Percentiles rank a stretch among this genome's conserved stretches.
Conservation (phyloP, 164 flowering plant species). For the Brasenia schreberi region DNA sequence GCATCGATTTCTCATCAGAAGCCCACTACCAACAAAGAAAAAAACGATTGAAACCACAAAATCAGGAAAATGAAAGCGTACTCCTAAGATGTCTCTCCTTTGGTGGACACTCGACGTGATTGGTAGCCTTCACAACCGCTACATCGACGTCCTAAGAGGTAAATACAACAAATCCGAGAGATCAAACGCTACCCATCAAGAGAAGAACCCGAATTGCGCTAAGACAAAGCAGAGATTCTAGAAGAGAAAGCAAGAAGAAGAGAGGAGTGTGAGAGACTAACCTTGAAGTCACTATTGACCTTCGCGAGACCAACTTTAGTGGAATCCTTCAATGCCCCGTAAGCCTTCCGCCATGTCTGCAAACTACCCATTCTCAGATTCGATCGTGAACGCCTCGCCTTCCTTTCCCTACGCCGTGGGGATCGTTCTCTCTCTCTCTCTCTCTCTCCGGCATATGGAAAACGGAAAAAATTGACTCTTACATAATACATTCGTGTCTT, state of each 20-base stretch:
- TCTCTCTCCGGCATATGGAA: not conserved
- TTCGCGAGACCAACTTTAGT: constrained; percentile 87
- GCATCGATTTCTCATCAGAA: not conserved
- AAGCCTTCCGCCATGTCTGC: constrained; percentile 66
- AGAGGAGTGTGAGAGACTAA: constrained; percentile 1
- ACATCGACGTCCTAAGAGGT: constrained; percentile 73
- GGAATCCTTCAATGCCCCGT: constrained; percentile 83
- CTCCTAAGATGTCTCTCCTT: constrained; percentile 91
- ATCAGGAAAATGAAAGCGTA: constrained; percentile 9
- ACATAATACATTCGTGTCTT: no score
- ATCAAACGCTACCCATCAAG: not conserved
- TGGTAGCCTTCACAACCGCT: constrained; percentile 95
- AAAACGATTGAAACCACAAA: not conserved
- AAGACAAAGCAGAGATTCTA: not conserved
- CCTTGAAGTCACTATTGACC: constrained; percentile 88
- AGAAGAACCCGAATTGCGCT: not conserved
- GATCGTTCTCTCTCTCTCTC: not conserved
- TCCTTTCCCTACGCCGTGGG: constrained; percentile 4
- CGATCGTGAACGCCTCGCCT: not conserved
- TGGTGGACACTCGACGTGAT: constrained; percentile 93
- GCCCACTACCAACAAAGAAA: not conserved
- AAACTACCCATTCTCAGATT: constrained; percentile 48
- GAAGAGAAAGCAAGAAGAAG: not conserved
- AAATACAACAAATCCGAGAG: constrained; percentile 1
- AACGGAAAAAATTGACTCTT: no score